Evolutionary conservation across 257 asterid species (phyloP).

Genomic region (Capsicum rhomboideum): DNA sequence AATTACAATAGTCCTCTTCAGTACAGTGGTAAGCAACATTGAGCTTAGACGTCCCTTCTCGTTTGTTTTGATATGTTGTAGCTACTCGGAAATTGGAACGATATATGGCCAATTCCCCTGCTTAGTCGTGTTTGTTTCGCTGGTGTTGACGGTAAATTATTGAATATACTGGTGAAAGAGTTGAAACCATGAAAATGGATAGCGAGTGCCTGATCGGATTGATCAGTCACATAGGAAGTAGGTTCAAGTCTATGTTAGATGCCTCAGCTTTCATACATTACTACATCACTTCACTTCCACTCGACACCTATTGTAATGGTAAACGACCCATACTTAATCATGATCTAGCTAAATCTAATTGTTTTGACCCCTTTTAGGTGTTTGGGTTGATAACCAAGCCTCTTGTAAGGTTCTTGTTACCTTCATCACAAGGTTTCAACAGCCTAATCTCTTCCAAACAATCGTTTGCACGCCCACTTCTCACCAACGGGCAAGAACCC

Average conservation of each 20-base stretch:
- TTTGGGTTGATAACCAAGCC: slow-evolving; percentile 63
- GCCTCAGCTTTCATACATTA: neutral
- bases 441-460: slow-evolving; percentile 8
- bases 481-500: slow-evolving; percentile 12
- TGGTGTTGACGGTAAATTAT: neutral
- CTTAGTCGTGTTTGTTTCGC: neutral
- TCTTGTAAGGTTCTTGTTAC: slow-evolving; percentile 38
- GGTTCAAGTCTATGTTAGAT: neutral
- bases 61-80: neutral
- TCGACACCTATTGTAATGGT: neutral
- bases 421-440: slow-evolving; percentile 9
- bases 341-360: neutral
- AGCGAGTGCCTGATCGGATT: too few species aligned
- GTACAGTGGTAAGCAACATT: slow-evolving; percentile 48
- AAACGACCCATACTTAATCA: neutral
- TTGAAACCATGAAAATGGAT: too few species aligned
- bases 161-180: neutral
- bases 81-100: neutral
- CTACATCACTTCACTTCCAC: neutral
- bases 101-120: neutral
- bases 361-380: slow-evolving; percentile 25
- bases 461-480: slow-evolving; percentile 27
- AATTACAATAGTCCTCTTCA: slow-evolving; percentile 60
- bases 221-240: too few species aligned
- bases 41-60: neutral